These are phyloP conservation scores for Sugiyamaella novakii DNA, from an alignment of 1,139 yeast genomes.

Conservation along the genomic window DNA sequence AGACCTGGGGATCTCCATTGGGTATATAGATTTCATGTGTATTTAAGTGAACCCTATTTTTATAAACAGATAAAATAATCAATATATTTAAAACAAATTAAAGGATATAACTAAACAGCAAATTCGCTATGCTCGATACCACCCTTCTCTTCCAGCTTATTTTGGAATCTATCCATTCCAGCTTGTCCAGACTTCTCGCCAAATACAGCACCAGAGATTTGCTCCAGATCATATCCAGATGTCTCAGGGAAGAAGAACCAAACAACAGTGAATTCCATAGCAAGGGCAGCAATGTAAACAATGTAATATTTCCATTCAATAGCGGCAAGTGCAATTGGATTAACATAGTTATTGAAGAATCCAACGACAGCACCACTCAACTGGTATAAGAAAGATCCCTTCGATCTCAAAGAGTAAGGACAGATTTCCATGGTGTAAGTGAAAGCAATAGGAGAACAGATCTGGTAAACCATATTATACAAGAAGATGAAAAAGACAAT, in stretches of 20 bases:
- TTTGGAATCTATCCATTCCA: constrained; percentile 19
- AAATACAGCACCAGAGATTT: constrained; percentile 49
- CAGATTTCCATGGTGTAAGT: constrained; percentile 46
- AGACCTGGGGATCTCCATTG: too few relatives aligned
- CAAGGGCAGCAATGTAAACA: constrained; percentile 35
- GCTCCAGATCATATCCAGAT: constrained; percentile 86
- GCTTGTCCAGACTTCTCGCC: constrained; percentile 27
- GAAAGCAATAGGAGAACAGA: constrained; percentile 34
- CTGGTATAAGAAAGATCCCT: constrained; percentile 51
- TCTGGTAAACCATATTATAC: constrained; percentile 28
- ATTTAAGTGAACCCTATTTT: too few relatives aligned
- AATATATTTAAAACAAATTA: too few relatives aligned
- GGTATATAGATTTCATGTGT: too few relatives aligned
- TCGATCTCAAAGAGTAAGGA: constrained; percentile 46
- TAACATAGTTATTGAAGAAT: constrained; percentile 53
- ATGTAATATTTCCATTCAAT: constrained; percentile 64
- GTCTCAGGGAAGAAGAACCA: constrained; percentile 90
- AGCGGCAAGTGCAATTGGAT: constrained; percentile 61
- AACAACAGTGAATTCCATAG: constrained; percentile 46
- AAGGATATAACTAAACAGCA: too few relatives aligned
- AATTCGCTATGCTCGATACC: constrained; percentile 19
- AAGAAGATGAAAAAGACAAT: constrained; percentile 34
- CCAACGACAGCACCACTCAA: constrained; percentile 52
- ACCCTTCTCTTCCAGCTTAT: constrained; percentile 20
- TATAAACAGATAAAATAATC: too few relatives aligned